Evolutionary conservation across 2,329 filamentous ascomycete species (phyloP), one percentile per base, ranked within the genome.

Genomic region (Trichophyton mentagrophytes): DNA sequence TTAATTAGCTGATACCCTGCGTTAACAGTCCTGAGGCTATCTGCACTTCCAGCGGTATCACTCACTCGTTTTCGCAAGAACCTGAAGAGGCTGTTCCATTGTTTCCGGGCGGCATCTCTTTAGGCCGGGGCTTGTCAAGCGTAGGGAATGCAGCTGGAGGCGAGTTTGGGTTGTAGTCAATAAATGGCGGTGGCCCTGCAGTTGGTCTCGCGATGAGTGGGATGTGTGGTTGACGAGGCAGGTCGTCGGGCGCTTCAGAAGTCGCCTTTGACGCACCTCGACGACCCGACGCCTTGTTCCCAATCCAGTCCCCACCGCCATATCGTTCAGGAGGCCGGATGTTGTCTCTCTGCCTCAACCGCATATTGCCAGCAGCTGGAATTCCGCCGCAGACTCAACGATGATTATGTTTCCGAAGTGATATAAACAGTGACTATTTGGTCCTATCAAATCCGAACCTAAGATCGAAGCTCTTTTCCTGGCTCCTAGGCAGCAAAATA

Each of bases 111-210:
- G 49, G 49, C 22, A 53, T 30, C 25, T n/a, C 27, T 15, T 5
- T 51, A 15, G 57, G 57, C 13, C 33, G 22, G 8, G 53, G 60
- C 30, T 47, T 36, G 30, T 71, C 67, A 17, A 75, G 60, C 6
- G 72, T 76, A 22, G 76, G 76, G 60, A 78, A 78, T 5, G 70
- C 72, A 38, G 75, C 75, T 49, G 75, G 71, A 47, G 71, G 72
- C 15, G 72, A 65, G 49, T 72, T 67, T 8, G 76, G 74, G 63
- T 77, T 67, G 61, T 69, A 78, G 17, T 70, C 69, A 56, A 69
- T 65, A 63, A 63, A 66, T 3, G 20, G 63, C 53, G 61, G 49
- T 59, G n/a, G 65, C 17, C 42, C 57, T 58, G 55, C 59, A 11
- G 42, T 61, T 55, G 56, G 63, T 38, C 59, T 65, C 25, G 44